Evolutionary conservation across 805 yeast genomes (phyloP), one percentile per base, ranked within the genome.

Genomic region (Saturnispora hagleri): DNA sequence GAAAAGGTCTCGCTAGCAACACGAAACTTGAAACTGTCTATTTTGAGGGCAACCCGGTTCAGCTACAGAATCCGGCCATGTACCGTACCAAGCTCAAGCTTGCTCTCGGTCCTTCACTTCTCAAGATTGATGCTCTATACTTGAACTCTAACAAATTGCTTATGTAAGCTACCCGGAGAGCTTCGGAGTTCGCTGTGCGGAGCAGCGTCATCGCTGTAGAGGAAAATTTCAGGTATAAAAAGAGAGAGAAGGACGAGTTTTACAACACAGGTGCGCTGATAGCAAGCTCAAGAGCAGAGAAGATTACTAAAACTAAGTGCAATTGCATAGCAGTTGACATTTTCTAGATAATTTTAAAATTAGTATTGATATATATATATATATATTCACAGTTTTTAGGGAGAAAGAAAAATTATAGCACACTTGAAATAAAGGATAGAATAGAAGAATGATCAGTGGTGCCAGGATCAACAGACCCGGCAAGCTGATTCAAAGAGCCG

Each of bases 31-130:
- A 89, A 48, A 89, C 96, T 0, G 96, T 93, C 5, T 93, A 93
- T 64, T 81, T 93, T 57, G 99, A 93, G 68, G 91, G 93, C 8
- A 91, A 91, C 63, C 98, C 98, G 3, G 65, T 93, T 18, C 97
- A 93, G 60, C 58, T 69, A 28, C 64, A 76, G 20, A 84, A 85
- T 58, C 80, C 81, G n/a, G 82, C 93, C 1, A 81, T 89, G 48
- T 93, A 93, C 65, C 76, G 97, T 61, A 80, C 93, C 62, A 93
- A 93, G 65, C 64, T 93, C 46, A 79, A 79, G 57, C 72, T 93
- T 60, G 77, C 83, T 53, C 72, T 91, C 54, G 87, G 86, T 2
- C 81, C 84, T 0, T 76, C 83, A 9, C 69, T 93, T 45, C 69
- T 76, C 43, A 95, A 93, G 70, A 88, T 93, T 51, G 99, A 93